phyloP scores from a whole-genome alignment of 2,329 filamentous ascomycete genomes.

The Chaetomium strumarium region DNA sequence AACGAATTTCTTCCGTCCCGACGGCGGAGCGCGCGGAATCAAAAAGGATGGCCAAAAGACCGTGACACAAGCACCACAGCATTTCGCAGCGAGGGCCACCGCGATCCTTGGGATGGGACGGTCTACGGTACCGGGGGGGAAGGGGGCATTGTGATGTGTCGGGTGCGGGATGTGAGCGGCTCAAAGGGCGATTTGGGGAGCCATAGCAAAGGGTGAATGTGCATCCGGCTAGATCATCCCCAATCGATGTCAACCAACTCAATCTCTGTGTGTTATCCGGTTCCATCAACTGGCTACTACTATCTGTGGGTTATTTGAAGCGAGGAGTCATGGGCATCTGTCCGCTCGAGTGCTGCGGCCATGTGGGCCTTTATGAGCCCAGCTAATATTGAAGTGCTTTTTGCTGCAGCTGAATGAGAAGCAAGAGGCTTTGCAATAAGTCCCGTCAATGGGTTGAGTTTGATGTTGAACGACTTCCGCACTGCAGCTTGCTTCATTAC shows the following conservation, averaged over 20 bases:
- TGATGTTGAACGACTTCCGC: too few relatives aligned
- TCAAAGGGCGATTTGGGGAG: constrained; percentile 7
- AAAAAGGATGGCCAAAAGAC: constrained; percentile 29
- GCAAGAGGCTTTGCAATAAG: too few relatives aligned
- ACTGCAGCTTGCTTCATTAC: too few relatives aligned
- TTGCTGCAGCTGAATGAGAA: too few relatives aligned
- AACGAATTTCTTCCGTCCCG: constrained; percentile 29
- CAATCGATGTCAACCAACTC: constrained; percentile 8
- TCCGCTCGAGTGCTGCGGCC: too few relatives aligned
- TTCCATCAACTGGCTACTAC: not conserved
- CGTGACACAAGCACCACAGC: constrained; percentile 21
- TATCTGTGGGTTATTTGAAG: constrained; percentile 31
- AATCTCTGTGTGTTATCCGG: not conserved
- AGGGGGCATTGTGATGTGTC: constrained; percentile 5
- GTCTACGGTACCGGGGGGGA: constrained; percentile 9
- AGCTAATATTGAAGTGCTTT: too few relatives aligned
- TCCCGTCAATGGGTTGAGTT: too few relatives aligned
- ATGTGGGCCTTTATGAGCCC: too few relatives aligned
- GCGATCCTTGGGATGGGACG: constrained; percentile 4
- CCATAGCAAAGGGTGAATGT: constrained; percentile 8
- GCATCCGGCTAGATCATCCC: constrained; percentile 15
- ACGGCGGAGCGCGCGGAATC: constrained; percentile 33
- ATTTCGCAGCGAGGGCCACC: constrained; percentile 15
- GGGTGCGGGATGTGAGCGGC: constrained; percentile 3
- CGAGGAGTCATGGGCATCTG: too few relatives aligned